Evolutionary conservation across 108 stramenopile species (phyloP), one percentile per base, ranked within the genome.

Genomic region (Nannochloropsis salina): DNA sequence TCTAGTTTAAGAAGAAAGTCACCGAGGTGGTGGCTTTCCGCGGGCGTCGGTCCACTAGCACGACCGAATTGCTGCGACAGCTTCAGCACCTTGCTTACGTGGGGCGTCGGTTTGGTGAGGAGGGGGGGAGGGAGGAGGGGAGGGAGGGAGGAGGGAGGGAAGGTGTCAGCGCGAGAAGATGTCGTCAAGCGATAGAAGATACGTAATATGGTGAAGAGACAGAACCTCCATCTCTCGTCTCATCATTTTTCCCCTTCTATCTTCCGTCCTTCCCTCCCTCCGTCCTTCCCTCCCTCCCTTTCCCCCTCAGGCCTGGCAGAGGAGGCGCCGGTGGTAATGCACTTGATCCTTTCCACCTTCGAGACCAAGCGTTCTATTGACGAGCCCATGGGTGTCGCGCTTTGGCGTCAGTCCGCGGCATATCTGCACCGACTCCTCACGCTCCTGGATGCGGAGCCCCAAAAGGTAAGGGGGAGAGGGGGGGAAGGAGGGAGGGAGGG

Each of bases 321-420:
- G 40, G 95, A 96, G 87, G 92, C 96, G 85, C 95, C 95, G n/a
- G 93, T 96, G 80, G 87, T 95, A 85, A 96, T 96, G 96, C 94
- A 98, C 87, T 92, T 96, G 44, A 93, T 97, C 80, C 91, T 93
- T 43, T 94, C 95, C 21, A 93, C 94, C 83, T 98, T 98, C 89
- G 95, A 95, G 74, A 90, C 94, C 91, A 93, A 94, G 83, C 91
- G 94, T 9, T 93, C 90, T 41, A 93, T 98, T 85, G 97, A 98
- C 91, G 96, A 96, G 84, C 95, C 87, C 92, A 95, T 98, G 96
- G 94, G 95, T 42, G 93, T 94, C 2, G 22, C 90, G 9, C 92
- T 91, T 42, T 98, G 97, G 97, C 92, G 90, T 85, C 92, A 94
- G 6, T 96, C 95, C 88, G 93, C 93, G 4, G 86, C 89, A 21